Base-by-base conservation (phyloP, 768 basidiomycete species). In the Russula lepida region DNA sequence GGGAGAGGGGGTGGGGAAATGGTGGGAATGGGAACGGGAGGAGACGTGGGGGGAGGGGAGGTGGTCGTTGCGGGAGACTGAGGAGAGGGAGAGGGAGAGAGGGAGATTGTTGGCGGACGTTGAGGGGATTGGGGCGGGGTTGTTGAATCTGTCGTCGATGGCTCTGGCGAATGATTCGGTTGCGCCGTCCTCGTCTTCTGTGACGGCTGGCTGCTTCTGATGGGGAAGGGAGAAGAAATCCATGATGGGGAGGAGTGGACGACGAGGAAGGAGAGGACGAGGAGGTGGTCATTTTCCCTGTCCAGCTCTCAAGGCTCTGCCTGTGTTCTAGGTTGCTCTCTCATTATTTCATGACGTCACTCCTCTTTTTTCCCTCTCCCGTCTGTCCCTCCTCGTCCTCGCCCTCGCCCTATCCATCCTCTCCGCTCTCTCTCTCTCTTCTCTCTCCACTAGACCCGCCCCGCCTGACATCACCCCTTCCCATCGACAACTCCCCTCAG, bases 91-190 rank as follows among this genome's bases (percentile, higher is more conserved):
- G 23, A 58, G 56, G 28, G 64, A 53, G 25, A 60, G 72, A 74
- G 72, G 65, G 50, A 58, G 62, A 39, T 63, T 46, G 33, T 74
- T 70, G 1, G 60, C 28, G 23, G 68, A n/a, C 63, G 68, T 25
- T 55, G 68, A 46, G 68, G 69, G 68, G 68, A 46, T 67, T 69
- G 27, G 68, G 59, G 64, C 48, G 19, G 66, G 64, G 56, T 50
- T 59, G 64, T 66, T 66, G 70, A 80, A 82, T 55, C 81, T 73
- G 25, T 74, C 68, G 30, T 76, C 74, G 63, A 85, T 79, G 43
- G 83, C 84, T 54, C 78, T 74, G 4, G 84, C 83, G 68, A 85
- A 85, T 41, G 74, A 67, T 68, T 76, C 73, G 62, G 75, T 71
- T 25, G 70, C 58, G 60, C 72, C 72, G 30, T 64, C 62, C 25